Evolutionary conservation across 2,329 filamentous ascomycete species (phyloP), one percentile per base, ranked within the genome.

Genomic region (Meredithiella fracta): DNA sequence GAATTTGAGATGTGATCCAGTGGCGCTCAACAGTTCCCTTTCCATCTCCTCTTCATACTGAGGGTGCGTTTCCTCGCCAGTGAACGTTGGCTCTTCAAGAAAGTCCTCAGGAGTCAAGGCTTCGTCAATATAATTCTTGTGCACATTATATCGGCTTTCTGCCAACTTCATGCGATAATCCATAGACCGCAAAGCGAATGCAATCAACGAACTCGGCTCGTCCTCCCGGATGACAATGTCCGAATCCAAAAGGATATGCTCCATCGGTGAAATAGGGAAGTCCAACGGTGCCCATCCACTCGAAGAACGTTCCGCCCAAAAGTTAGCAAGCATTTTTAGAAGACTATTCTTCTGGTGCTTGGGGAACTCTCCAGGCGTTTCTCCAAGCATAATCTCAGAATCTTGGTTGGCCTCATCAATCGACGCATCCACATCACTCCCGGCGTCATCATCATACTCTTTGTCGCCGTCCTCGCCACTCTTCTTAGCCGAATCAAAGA

Each of bases 141-240:
- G 60, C 11, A 61, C 55, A 23, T 57, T 56, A n/a, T 61, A 62
- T 23, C 61, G 62, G 63, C 87, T 86, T 6, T 77, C 75, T 20
- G 78, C 74, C 17, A 96, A 73, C 67, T 95, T 96, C 44, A 76
- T 76, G 60, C 83, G 79, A 67, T 98, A 98, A 65, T 96, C 89
- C 56, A 85, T 79, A 14, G 86, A 94, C 61, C 85, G 88, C 20
- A 98, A 73, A 1, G 91, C 89, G 64, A 98, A 86, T 0, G 94
- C 92, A 64, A 98, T 92, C 42, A 98, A 78, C 1, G 92, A 97
- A 64, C 89, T 96, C 2, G 92, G 92, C 68, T 98, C 92, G 66
- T 98, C 92, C 68, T 98, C 92, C 40, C 92, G 82, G 38, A 98
- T 89, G 62, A 98, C 94, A 60, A 98, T 90, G 66, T 98, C 88